These are phyloP conservation scores for Thalassiosira livingstoniorum DNA, from an alignment of 352 stramenopile genomes.

Conservation along the genomic window DNA sequence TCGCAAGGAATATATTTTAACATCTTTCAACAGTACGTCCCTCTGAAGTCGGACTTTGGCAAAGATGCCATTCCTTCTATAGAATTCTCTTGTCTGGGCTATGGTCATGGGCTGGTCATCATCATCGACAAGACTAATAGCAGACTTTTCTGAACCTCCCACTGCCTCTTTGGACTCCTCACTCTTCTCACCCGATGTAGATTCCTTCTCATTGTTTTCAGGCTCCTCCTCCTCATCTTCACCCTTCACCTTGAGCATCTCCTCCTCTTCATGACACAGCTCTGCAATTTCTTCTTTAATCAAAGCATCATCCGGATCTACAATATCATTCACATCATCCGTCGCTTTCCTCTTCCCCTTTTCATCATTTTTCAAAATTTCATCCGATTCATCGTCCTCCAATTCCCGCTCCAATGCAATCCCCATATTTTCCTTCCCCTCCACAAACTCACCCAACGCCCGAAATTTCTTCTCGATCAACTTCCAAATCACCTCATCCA, in stretches of 20 bases:
- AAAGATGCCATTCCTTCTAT: conserved; percentile 10
- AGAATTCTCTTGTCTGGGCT: conserved; percentile 20
- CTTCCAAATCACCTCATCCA: conserved; percentile 85
- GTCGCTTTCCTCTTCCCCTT: conserved; percentile 55
- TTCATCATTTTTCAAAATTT: conserved; percentile 53
- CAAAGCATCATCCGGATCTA: conserved; percentile 60
- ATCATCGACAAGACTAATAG: conserved; percentile 19
- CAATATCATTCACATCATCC: conserved; percentile 43
- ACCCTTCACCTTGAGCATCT: conserved; percentile 55
- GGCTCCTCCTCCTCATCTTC: conserved; percentile 50
- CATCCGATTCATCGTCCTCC: conserved; percentile 60
- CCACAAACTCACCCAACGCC: conserved; percentile 83
- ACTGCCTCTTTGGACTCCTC: not conserved
- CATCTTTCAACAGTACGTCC: conserved; percentile 32
- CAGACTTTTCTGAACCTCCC: not conserved
- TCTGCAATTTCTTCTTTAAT: conserved; percentile 72
- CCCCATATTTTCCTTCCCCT: conserved; percentile 82
- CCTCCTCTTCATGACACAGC: conserved; percentile 70
- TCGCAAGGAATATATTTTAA: conserved; percentile 49
- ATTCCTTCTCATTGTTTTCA: conserved; percentile 52
- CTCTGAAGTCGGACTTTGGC: conserved; percentile 3
- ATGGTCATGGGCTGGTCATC: conserved; percentile 40
- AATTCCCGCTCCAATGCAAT: conserved; percentile 74
- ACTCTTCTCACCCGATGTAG: not conserved
- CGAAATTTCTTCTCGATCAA: conserved; percentile 83